phyloP scores from a whole-genome alignment of 2,329 filamentous ascomycete genomes.

The Cercospora sp. region DNA sequence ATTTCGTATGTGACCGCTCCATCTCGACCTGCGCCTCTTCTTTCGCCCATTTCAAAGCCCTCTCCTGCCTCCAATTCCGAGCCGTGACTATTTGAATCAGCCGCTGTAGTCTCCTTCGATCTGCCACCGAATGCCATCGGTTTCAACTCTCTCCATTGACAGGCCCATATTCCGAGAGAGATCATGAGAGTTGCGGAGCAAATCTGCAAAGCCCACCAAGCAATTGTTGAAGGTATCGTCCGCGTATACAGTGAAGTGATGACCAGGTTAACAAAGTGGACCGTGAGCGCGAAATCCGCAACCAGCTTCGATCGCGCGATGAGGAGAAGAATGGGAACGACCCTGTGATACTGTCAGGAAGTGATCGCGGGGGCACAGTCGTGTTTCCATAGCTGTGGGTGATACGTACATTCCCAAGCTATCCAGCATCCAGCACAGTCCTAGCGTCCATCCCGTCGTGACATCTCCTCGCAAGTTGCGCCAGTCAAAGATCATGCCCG shows the following conservation, averaged over 20 bases:
- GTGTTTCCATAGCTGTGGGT: not conserved
- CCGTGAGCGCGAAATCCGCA: conserved; percentile 87
- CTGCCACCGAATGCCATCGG: conserved; percentile 82
- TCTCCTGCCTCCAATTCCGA: conserved; percentile 39
- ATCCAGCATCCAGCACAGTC: conserved; percentile 67
- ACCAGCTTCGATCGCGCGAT: conserved; percentile 90
- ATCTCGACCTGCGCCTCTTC: conserved; percentile 46
- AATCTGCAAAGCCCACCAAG: conserved; percentile 80
- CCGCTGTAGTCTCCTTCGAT: conserved; percentile 30
- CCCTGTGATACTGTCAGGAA: conserved; percentile 52
- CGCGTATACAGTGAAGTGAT: conserved; percentile 76
- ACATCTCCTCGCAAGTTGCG: conserved; percentile 64
- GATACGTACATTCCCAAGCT: conserved; percentile 61
- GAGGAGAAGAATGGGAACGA: conserved; percentile 78
- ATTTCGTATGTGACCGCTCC: conserved; percentile 52
- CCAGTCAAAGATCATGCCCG: conserved; percentile 65
- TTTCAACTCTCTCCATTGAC: conserved; percentile 82
- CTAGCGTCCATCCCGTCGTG: conserved; percentile 68
- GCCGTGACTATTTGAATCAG: conserved; percentile 20
- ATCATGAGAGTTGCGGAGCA: conserved; percentile 64
- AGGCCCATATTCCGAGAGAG: conserved; percentile 81
- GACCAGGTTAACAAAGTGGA: conserved; percentile 80
- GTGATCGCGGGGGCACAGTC: not conserved
- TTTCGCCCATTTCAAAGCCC: conserved; percentile 43
- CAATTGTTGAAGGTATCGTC: conserved; percentile 70